Base-by-base conservation (phyloP, 345 rosid genomes). In the Angophora floribunda region DNA sequence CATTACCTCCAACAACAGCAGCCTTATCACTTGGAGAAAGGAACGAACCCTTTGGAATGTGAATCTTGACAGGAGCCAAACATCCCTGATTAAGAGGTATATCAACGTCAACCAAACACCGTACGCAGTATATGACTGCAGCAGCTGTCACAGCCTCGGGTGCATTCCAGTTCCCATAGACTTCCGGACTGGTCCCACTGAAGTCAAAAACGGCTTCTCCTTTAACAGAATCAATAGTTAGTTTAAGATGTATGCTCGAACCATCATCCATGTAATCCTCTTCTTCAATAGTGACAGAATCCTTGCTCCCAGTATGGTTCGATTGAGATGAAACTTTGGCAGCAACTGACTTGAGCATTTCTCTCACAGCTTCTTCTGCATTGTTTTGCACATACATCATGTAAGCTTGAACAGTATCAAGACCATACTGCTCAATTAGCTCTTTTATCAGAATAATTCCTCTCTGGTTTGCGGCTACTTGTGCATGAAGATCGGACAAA, bases 221-320 rank as follows among this genome's bases (percentile, higher is more conserved):
- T 92, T 93, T 95, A 28, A 87, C 89, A 45, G 94, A 87, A 85
- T 97, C 95, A 52, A 97, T 95, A 16, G 95, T 92, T 36, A 98
- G 96, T 65, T 95, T 94, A 89, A 97, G 90, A 88, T 95, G 98
- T 91, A 97, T 95, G 50, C 90, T 86, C 2, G 98, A 98, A 41
- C 99, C 99, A 45, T 98, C 99, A 88, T 98, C 99, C 99, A 98
- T 97, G 93, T 91, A 94, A 89, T 96, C 99, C 86, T 97, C 98
- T 87, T 97, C 99, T 91, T 95, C 97, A n/a, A 97, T 92, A 30
- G 93, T 93, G 53, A 95, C 92, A 10, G 45, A 89, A 55, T 92
- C 87, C 13, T 89, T 87, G 87, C 88, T 91, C 55, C 88, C 91
- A 49, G 88, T 45, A 59, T 70, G 87, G 9, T 90, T 7, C 36